These are phyloP conservation scores for Capsella bursapastoris DNA, from an alignment of 345 rosid genomes.

Conservation along the genomic window DNA sequence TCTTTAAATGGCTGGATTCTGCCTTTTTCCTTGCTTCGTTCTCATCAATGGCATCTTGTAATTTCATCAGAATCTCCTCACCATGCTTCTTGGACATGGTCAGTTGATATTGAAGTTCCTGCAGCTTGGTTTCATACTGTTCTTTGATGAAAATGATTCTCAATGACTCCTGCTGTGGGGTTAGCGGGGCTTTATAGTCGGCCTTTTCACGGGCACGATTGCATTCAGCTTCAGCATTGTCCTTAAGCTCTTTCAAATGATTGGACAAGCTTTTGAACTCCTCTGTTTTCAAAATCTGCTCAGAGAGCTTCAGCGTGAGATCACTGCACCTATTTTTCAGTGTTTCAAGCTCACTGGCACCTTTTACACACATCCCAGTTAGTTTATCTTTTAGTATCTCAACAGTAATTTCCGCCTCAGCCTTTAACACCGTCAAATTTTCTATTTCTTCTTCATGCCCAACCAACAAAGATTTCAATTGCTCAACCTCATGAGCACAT, in stretches of 20 bases:
- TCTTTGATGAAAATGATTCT: slow-evolving; percentile 97
- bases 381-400: slow-evolving; percentile 61
- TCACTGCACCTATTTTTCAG: slow-evolving; percentile 61
- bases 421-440: slow-evolving; percentile 57
- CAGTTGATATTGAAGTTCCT: slow-evolving; percentile 87
- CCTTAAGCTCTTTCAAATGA: slow-evolving; percentile 90
- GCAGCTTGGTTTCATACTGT: slow-evolving; percentile 83
- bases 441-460: slow-evolving; percentile 62
- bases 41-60: slow-evolving; percentile 91
- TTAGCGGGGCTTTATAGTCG: slow-evolving; percentile 56
- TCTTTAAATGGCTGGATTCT: slow-evolving; percentile 79
- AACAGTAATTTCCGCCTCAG: slow-evolving; percentile 61
- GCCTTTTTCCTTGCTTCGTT: slow-evolving; percentile 74
- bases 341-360: slow-evolving; percentile 50
- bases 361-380: slow-evolving; percentile 54
- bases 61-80: slow-evolving; percentile 88
- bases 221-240: slow-evolving; percentile 78
- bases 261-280: slow-evolving; percentile 79
- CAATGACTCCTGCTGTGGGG: slow-evolving; percentile 84
- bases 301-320: slow-evolving; percentile 74
- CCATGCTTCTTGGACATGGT: slow-evolving; percentile 84
- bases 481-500: slow-evolving; percentile 57
- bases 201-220: slow-evolving; percentile 61
- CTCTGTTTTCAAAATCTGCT: slow-evolving; percentile 83
- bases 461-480: slow-evolving; percentile 53